Conservation (phyloP, 306 rosid species). For the Prunus mira region DNA sequence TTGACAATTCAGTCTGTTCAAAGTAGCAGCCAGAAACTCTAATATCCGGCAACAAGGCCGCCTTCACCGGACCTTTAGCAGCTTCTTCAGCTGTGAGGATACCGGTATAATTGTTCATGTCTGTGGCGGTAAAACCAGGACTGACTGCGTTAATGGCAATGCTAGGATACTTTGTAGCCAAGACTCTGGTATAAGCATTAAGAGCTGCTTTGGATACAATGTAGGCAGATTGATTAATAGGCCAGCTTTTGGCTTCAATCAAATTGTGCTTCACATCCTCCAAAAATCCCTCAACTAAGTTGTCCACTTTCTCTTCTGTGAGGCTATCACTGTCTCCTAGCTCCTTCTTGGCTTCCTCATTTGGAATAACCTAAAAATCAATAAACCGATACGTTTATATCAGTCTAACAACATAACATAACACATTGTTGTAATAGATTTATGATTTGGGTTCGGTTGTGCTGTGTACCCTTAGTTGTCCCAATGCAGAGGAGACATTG, state of each 20-base stretch:
- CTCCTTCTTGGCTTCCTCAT: constrained; percentile 1
- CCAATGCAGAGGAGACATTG: constrained; percentile 33
- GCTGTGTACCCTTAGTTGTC: constrained; percentile 29
- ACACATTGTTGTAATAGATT: background rate
- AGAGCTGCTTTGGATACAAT: constrained; percentile 42
- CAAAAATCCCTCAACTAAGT: constrained; percentile 26
- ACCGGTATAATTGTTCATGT: background rate
- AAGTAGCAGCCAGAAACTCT: background rate
- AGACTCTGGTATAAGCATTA: constrained; percentile 44
- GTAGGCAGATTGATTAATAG: constrained; percentile 22
- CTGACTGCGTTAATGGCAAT: constrained; percentile 36
- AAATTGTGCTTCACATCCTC: constrained; percentile 38
- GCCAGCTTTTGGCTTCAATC: constrained; percentile 47
- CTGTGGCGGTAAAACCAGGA: constrained; percentile 34
- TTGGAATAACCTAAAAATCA: background rate
- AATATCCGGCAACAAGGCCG: background rate
- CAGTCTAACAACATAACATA: too few relatives aligned
- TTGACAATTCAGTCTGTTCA: constrained; percentile 1
- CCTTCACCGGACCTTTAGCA: background rate
- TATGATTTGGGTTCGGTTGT: background rate
- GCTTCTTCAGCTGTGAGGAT: constrained; percentile 2
- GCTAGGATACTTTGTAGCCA: constrained; percentile 25
- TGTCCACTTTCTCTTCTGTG: constrained; percentile 41
- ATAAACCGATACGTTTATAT: too few relatives aligned
- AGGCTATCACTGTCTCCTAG: constrained; percentile 37